phyloP scores from a whole-genome alignment of 2,329 filamentous ascomycete species.

The Colletotrichum lentis region DNA sequence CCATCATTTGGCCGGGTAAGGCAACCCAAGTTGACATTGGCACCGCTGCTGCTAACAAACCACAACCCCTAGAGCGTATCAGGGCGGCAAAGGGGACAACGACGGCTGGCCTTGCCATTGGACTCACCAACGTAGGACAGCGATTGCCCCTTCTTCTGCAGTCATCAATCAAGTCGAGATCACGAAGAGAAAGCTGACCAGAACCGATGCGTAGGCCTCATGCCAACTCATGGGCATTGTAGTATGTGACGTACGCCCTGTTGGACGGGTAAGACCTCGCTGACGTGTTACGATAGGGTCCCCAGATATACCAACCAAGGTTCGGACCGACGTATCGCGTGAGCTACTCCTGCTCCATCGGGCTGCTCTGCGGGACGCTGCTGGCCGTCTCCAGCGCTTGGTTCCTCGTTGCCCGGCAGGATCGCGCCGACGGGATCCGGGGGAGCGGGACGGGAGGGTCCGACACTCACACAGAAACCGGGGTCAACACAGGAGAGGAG shows the following conservation, averaged over 20 bases:
- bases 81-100: slow-evolving; percentile 51
- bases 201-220: slow-evolving; percentile 35
- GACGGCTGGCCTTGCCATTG: slow-evolving; percentile 50
- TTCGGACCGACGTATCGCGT: slow-evolving; percentile 51
- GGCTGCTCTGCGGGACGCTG: slow-evolving; percentile 45
- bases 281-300: slow-evolving; percentile 40
- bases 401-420: slow-evolving; percentile 40
- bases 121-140: slow-evolving; percentile 46
- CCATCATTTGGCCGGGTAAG: slow-evolving; percentile 50
- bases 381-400: slow-evolving; percentile 39
- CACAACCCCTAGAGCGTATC: slow-evolving; percentile 47
- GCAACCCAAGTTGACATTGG: background rate
- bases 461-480: background rate
- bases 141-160: background rate
- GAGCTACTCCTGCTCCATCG: slow-evolving; percentile 49
- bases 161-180: background rate
- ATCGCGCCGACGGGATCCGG: background rate
- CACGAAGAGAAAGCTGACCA: background rate
- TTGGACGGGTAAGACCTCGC: no score
- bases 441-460: background rate
- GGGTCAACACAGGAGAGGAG: background rate
- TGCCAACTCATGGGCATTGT: slow-evolving; percentile 51
- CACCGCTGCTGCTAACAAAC: background rate
- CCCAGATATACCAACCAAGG: slow-evolving; percentile 51
- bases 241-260: slow-evolving; percentile 30